phyloP scores from a whole-genome alignment of 768 basidiomycete genomes.

The Plicaturopsis crispa region DNA sequence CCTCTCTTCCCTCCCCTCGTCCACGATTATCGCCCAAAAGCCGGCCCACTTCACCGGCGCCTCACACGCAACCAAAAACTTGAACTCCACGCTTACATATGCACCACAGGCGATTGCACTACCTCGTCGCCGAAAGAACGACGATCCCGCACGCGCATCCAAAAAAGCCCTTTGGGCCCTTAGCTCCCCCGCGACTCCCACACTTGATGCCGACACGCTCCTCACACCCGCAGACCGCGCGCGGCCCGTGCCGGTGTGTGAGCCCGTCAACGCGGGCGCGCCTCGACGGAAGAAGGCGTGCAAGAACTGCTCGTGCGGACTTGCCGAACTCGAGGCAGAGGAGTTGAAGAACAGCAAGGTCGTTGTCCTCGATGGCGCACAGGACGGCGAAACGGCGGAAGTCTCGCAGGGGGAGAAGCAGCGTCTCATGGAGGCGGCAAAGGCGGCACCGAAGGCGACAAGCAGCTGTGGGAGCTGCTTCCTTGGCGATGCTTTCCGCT shows the following conservation, averaged over 20 bases:
- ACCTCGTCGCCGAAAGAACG: slow-evolving; percentile 45
- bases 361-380: slow-evolving; percentile 60
- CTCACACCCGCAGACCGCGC: slow-evolving; percentile 78
- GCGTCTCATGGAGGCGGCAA: slow-evolving; percentile 57
- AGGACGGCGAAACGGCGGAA: slow-evolving; percentile 51
- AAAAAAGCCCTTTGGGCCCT: slow-evolving; percentile 91
- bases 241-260: slow-evolving; percentile 72
- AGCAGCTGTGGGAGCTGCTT: slow-evolving; percentile 98
- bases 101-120: slow-evolving; percentile 23
- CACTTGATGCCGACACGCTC: slow-evolving; percentile 77
- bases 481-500: slow-evolving; percentile 96
- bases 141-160: slow-evolving; percentile 50
- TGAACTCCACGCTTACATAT: slow-evolving; percentile 6
- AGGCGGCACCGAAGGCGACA: slow-evolving; percentile 77
- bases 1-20: slow-evolving; percentile 33
- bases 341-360: slow-evolving; percentile 57
- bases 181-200: slow-evolving; percentile 57
- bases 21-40: slow-evolving; percentile 63
- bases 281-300: slow-evolving; percentile 86
- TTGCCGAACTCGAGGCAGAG: slow-evolving; percentile 87
- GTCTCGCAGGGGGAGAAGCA: slow-evolving; percentile 55
- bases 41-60: slow-evolving; percentile 37
- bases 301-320: slow-evolving; percentile 95
- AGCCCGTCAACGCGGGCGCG: slow-evolving; percentile 43
- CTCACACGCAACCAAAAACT: slow-evolving; percentile 35